phyloP scores from a whole-genome alignment of 441 rosid genomes.

The Sinapis alba region DNA sequence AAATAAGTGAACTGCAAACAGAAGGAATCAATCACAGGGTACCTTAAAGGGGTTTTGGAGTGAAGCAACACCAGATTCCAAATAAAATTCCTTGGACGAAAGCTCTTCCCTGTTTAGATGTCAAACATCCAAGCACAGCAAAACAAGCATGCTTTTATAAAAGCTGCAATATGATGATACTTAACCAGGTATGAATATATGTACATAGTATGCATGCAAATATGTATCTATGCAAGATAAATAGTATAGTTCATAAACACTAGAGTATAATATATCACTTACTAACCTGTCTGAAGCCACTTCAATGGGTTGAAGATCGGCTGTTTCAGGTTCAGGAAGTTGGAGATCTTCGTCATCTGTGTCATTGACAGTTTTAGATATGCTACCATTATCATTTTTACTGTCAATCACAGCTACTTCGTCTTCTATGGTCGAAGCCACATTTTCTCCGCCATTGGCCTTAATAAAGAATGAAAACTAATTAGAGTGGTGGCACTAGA shows the following conservation, averaged over 20 bases:
- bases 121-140: constrained; percentile 23
- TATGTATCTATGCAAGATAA: neutral
- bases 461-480: constrained; percentile 25
- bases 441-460: constrained; percentile 26
- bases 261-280: neutral
- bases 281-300: constrained; percentile 46
- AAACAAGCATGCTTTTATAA: constrained; percentile 20
- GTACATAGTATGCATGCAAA: neutral
- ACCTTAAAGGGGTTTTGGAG: constrained; percentile 70
- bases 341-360: constrained; percentile 32
- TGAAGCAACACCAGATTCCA: constrained; percentile 61
- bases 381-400: constrained; percentile 27
- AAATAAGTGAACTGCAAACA: constrained; percentile 3
- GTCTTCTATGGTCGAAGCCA: constrained; percentile 40
- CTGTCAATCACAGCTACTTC: constrained; percentile 38
- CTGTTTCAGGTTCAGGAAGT: constrained; percentile 25
- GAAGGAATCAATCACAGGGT: constrained; percentile 27
- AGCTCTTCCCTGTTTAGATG: constrained; percentile 55
- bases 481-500: constrained; percentile 11
- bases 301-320: constrained; percentile 38
- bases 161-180: constrained; percentile 12
- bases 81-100: constrained; percentile 40
- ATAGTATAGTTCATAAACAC: neutral
- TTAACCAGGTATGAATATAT: constrained; percentile 2
- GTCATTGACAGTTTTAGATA: constrained; percentile 36